Evolutionary conservation across 768 basidiomycete genomes (phyloP).

Genomic region (Lactifluus piperatus): DNA sequence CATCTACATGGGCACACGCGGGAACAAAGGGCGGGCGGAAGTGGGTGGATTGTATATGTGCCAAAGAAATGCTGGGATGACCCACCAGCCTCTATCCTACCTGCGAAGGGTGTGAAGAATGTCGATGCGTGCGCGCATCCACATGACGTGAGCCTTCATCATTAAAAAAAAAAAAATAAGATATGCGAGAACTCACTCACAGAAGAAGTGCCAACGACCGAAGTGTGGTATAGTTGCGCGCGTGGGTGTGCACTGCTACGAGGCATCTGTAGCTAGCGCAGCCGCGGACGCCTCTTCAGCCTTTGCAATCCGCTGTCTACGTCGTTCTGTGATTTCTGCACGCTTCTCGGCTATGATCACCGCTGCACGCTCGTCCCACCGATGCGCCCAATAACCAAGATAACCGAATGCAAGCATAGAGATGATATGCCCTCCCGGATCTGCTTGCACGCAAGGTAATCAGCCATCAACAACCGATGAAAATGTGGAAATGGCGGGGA

Average conservation of each 20-base stretch:
- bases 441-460: constrained; percentile 31
- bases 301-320: constrained; percentile 30
- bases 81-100: neutral
- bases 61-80: neutral
- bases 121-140: no score
- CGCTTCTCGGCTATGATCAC: constrained; percentile 58
- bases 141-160: no score
- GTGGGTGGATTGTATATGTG: neutral
- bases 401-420: constrained; percentile 64
- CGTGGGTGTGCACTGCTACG: neutral
- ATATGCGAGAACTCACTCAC: neutral
- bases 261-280: constrained; percentile 1
- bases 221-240: no score
- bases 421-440: constrained; percentile 62
- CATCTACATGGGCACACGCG: neutral
- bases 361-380: constrained; percentile 53
- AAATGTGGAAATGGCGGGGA: no score
- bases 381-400: constrained; percentile 66
- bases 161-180: neutral
- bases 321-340: constrained; percentile 45
- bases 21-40: neutral
- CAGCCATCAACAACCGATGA: neutral
- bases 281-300: constrained; percentile 25
- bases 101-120: no score
- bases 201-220: neutral